phyloP scores from a whole-genome alignment of 495 filamentous ascomycete species.

The Aspergillus ellipticus region DNA sequence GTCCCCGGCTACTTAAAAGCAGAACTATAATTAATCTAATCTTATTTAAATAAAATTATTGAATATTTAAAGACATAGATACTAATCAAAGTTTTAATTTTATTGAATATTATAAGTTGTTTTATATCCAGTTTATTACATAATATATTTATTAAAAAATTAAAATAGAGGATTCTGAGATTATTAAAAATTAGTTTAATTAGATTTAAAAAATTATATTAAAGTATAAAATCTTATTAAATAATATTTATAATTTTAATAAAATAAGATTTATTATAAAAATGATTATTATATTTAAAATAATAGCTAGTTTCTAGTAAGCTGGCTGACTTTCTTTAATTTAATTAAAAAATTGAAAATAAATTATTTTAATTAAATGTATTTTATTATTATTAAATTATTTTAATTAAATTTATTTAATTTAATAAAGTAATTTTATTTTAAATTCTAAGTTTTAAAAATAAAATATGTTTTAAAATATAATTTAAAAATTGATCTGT shows the following conservation, averaged over 20 bases:
- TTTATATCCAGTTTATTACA: too few species aligned
- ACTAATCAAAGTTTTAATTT: too few species aligned
- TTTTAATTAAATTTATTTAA: conserved; percentile 29
- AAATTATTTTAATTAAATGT: conserved; percentile 45
- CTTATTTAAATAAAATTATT: not conserved
- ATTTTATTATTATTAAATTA: conserved; percentile 33
- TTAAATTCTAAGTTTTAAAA: conserved; percentile 24
- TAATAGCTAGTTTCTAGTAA: too few species aligned
- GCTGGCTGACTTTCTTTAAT: too few species aligned
- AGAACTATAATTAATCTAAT: not conserved
- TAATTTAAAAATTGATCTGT: too few species aligned
- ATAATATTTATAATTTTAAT: too few species aligned
- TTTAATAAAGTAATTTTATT: conserved; percentile 16
- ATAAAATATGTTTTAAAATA: not conserved
- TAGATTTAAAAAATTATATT: too few species aligned
- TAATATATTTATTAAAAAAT: conserved; percentile 28
- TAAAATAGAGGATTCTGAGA: not conserved
- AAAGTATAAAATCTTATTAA: too few species aligned
- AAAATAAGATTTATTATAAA: too few species aligned
- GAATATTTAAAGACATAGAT: too few species aligned
- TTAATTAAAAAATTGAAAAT: conserved; percentile 25
- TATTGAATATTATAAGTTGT: too few species aligned
- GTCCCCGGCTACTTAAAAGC: not conserved
- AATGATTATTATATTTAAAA: too few species aligned
- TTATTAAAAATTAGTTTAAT: not conserved